A percentile compares a stretch with the other conserved stretches of the same genome.
phyloP scores from a whole-genome alignment of 192 early-diverging fungal species.

The Coemansia sp. region DNA sequence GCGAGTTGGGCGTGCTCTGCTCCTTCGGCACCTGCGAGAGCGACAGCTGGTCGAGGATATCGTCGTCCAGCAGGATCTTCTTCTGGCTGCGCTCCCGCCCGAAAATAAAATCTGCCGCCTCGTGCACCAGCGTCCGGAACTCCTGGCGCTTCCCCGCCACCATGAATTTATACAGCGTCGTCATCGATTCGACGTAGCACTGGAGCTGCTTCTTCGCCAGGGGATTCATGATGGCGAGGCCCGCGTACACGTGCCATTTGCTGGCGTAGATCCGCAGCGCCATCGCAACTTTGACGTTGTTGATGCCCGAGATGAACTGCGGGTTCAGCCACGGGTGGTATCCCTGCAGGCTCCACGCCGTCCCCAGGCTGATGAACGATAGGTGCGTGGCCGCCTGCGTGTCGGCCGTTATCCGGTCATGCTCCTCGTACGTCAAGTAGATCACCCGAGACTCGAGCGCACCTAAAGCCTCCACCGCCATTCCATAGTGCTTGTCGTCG shows the following conservation, averaged over 20 bases:
- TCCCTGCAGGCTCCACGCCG: slow-evolving; percentile 82
- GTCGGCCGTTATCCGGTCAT: slow-evolving; percentile 95
- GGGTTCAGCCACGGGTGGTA: slow-evolving; percentile 91
- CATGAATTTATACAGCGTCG: slow-evolving; percentile 94
- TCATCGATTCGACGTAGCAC: slow-evolving; percentile 87
- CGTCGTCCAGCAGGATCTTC: slow-evolving; percentile 78
- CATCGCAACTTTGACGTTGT: slow-evolving; percentile 96
- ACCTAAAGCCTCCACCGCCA: slow-evolving; percentile 63
- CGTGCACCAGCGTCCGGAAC: slow-evolving; percentile 70
- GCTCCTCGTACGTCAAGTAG: slow-evolving; percentile 76
- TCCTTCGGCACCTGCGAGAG: slow-evolving; percentile 78
- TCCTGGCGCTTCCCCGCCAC: slow-evolving; percentile 79
- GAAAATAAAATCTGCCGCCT: slow-evolving; percentile 86
- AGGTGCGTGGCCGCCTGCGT: slow-evolving; percentile 97
- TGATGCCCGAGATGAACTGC: slow-evolving; percentile 89
- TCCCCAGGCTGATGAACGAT: slow-evolving; percentile 93
- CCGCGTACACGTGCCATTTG: slow-evolving; percentile 98
- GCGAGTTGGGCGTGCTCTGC: slow-evolving; percentile 79
- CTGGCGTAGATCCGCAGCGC: slow-evolving; percentile 89
- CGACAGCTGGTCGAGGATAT: slow-evolving; percentile 83
- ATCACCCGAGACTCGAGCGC: slow-evolving; percentile 85
- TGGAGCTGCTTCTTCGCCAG: slow-evolving; percentile 78
- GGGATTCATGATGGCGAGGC: slow-evolving; percentile 92
- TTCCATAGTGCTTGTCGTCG: slow-evolving; percentile 59
- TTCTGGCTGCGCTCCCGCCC: slow-evolving; percentile 59